Evolutionary conservation across 352 stramenopile genomes (phyloP).

Genomic region (Phytophthora europaea): DNA sequence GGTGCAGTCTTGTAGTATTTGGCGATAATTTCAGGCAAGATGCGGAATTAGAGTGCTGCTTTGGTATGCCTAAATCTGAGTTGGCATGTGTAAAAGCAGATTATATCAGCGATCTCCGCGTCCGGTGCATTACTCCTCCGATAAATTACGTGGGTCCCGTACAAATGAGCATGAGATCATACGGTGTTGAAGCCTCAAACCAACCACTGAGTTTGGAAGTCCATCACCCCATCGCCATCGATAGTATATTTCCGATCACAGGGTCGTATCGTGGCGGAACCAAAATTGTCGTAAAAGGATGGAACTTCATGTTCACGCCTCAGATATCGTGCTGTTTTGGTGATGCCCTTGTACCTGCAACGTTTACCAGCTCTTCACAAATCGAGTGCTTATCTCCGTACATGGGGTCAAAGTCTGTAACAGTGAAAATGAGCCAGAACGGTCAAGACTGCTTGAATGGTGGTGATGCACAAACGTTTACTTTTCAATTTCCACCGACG

Average conservation of each 20-base stretch:
- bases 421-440: conserved; percentile 65
- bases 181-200: conserved; percentile 4
- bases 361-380: conserved; percentile 71
- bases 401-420: conserved; percentile 26
- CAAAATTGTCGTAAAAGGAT: conserved; percentile 49
- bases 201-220: conserved; percentile 36
- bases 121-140: conserved; percentile 42
- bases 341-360: conserved; percentile 51
- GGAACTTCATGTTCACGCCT: conserved; percentile 61
- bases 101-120: conserved; percentile 44
- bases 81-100: conserved; percentile 31
- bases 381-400: conserved; percentile 65
- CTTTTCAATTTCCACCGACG: conserved; percentile 45
- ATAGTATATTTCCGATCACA: conserved; percentile 32
- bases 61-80: conserved; percentile 25
- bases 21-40: conserved; percentile 48
- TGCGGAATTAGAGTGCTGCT: conserved; percentile 63
- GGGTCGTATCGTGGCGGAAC: conserved; percentile 57
- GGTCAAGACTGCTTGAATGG: conserved; percentile 65
- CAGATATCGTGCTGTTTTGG: conserved; percentile 79
- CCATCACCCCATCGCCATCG: conserved; percentile 40
- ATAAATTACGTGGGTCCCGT: conserved; percentile 22
- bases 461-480: conserved; percentile 42
- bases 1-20: conserved; percentile 27
- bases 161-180: conserved; percentile 37